These are phyloP conservation scores for Termitomyces sp. DNA, from an alignment of 768 basidiomycete species.

Conservation along the genomic window DNA sequence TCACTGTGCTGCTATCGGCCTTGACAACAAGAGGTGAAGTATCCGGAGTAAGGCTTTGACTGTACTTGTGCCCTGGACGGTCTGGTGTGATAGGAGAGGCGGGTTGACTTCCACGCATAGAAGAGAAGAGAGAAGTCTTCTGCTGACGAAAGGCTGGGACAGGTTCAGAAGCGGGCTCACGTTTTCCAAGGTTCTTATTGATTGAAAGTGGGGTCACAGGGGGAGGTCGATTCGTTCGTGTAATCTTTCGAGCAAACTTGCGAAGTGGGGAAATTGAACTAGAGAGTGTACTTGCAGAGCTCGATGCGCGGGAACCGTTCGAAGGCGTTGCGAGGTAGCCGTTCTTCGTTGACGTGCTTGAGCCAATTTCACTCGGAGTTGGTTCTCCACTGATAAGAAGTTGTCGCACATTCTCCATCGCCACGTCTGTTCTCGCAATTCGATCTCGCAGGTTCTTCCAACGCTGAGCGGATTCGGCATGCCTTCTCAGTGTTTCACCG, in stretches of 20 bases:
- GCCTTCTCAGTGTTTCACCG: slow-evolving; percentile 86
- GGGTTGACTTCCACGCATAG: slow-evolving; percentile 38
- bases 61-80: slow-evolving; percentile 60
- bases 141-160: slow-evolving; percentile 43
- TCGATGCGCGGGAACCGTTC: slow-evolving; percentile 39
- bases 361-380: slow-evolving; percentile 61
- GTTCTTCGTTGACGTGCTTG: slow-evolving; percentile 54
- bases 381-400: slow-evolving; percentile 45
- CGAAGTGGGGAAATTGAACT: slow-evolving; percentile 78
- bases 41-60: slow-evolving; percentile 66
- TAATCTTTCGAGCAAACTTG: slow-evolving; percentile 69
- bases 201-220: slow-evolving; percentile 42
- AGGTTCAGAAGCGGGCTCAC: slow-evolving; percentile 53
- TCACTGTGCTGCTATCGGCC: slow-evolving; percentile 36
- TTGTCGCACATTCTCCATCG: slow-evolving; percentile 71
- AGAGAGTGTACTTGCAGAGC: slow-evolving; percentile 53
- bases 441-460: slow-evolving; percentile 80
- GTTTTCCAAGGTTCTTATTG: slow-evolving; percentile 33
- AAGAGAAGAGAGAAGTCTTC: slow-evolving; percentile 56
- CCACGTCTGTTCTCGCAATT: slow-evolving; percentile 72
- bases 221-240: slow-evolving; percentile 35
- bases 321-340: slow-evolving; percentile 65
- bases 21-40: slow-evolving; percentile 47
- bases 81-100: slow-evolving; percentile 49
- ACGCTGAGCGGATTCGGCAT: slow-evolving; percentile 82